phyloP scores from a whole-genome alignment of 2,329 filamentous ascomycete species.

The Xylaria arbuscula region DNA sequence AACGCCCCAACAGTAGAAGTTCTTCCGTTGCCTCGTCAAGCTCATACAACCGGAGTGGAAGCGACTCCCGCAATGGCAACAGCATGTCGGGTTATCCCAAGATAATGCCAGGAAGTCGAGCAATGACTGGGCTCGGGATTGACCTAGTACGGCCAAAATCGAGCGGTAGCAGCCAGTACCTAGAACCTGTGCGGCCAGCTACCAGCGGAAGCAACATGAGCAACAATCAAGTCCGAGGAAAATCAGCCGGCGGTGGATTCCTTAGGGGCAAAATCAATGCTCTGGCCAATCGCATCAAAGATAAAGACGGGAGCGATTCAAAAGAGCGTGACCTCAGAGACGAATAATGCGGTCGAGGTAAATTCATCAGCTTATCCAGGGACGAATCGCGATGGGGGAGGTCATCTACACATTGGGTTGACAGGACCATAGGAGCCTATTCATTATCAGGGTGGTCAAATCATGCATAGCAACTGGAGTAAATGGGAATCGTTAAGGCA shows the following conservation, averaged over 20 bases:
- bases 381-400: background rate
- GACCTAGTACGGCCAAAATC: slow-evolving; percentile 46
- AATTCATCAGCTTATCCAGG: slow-evolving; percentile 6
- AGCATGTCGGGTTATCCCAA: slow-evolving; percentile 49
- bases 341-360: slow-evolving; percentile 32
- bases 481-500: slow-evolving; percentile 19
- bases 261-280: slow-evolving; percentile 54
- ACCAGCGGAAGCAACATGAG: slow-evolving; percentile 37
- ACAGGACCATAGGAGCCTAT: background rate
- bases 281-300: slow-evolving; percentile 44
- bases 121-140: slow-evolving; percentile 44
- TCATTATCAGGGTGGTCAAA: slow-evolving; percentile 15
- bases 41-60: slow-evolving; percentile 49
- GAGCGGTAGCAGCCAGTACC: slow-evolving; percentile 40
- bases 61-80: slow-evolving; percentile 41
- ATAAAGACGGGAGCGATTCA: slow-evolving; percentile 40
- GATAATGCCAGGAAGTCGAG: slow-evolving; percentile 46
- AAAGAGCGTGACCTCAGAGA: slow-evolving; percentile 33
- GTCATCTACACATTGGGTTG: background rate
- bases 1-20: slow-evolving; percentile 61
- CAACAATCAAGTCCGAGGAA: slow-evolving; percentile 40
- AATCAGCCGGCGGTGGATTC: slow-evolving; percentile 49
- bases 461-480: slow-evolving; percentile 35
- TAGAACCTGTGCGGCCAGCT: slow-evolving; percentile 35
- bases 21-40: slow-evolving; percentile 62